phyloP scores from a whole-genome alignment of 805 yeast species.

The Zygosaccharomyces gambellarensis region DNA sequence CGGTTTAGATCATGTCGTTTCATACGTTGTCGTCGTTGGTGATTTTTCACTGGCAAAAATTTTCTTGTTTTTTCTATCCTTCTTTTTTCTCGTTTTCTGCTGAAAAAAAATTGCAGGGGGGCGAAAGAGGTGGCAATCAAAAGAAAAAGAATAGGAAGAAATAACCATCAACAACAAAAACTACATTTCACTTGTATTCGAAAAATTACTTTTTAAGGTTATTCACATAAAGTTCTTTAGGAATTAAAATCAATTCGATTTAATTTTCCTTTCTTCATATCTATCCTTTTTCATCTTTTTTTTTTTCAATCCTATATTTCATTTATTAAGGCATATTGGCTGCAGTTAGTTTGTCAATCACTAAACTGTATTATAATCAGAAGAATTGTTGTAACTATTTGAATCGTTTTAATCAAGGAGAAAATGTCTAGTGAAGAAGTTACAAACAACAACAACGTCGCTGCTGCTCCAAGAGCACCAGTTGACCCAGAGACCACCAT shows the following conservation, averaged over 20 bases:
- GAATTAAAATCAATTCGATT: neutral
- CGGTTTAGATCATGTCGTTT: neutral
- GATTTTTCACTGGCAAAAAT: neutral
- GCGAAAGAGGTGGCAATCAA: slow-evolving; percentile 6
- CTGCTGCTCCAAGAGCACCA: slow-evolving; percentile 7
- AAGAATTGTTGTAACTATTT: neutral
- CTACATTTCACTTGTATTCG: neutral
- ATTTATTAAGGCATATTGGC: neutral
- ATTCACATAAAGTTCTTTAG: neutral
- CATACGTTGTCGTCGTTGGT: neutral
- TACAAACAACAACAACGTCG: slow-evolving; percentile 8
- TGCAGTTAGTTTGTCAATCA: slow-evolving; percentile 1
- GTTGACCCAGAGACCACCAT: slow-evolving; percentile 34
- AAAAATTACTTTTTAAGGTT: neutral
- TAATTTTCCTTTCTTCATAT: neutral
- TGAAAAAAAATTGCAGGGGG: slow-evolving; percentile 7
- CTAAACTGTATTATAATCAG: slow-evolving; percentile 1
- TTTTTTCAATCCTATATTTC: neutral
- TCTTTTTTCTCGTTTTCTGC: neutral
- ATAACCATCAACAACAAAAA: slow-evolving; percentile 1
- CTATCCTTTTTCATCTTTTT: neutral
- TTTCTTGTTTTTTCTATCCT: neutral
- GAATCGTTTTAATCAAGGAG: neutral
- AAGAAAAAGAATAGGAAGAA: neutral
- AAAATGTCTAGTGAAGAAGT: slow-evolving; percentile 20